Evolutionary conservation across 768 basidiomycete genomes (phyloP), one percentile per base, ranked within the genome.

Genomic region (Agaricus blazei): DNA sequence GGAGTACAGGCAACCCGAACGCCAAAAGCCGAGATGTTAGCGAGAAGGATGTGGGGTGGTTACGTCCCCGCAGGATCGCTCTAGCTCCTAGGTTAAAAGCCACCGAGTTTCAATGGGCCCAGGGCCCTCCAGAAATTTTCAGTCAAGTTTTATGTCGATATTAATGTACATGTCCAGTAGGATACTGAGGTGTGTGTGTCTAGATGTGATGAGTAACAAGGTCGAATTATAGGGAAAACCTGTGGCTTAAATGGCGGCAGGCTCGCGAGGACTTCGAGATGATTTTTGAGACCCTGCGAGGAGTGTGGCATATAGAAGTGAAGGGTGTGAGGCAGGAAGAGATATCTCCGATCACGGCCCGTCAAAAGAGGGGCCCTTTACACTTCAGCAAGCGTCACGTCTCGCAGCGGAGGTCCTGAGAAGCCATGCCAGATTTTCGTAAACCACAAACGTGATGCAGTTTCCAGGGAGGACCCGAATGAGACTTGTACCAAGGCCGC

Each of bases 381-480:
- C 37, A 24, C 9, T 31, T 37, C 48, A 51, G 34, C 53, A 56
- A 50, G 67, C 67, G 55, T 79, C 81, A 29, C 79, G 74, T 57
- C 70, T 77, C n/a, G 75, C 73, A 47, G 89, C 90, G 2, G 79
- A 78, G 4, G 81, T 83, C 59, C 86, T 76, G 42, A 93, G 68
- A 27, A 92, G 64, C 90, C 90, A 93, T 0, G 91, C 90, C 53
- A 93, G 67, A 60, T 93, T 93, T 67, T 93, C 97, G 67, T 98
- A 99, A 19, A 98, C 94, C 38, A 98, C 96, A 61, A 98, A 97
- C 4, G 96, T 98, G 45, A 98, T 90, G 67, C 96, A 98, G 3
- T 96, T 98, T 28, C 96, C 97, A 0, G 97, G 97, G 14, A 98
- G 78, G 48, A 99, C 95, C 12, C 97, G 83, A 11, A 99, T 84